phyloP scores from a whole-genome alignment of 495 filamentous ascomycete species.

The Aspergillus campestris region DNA sequence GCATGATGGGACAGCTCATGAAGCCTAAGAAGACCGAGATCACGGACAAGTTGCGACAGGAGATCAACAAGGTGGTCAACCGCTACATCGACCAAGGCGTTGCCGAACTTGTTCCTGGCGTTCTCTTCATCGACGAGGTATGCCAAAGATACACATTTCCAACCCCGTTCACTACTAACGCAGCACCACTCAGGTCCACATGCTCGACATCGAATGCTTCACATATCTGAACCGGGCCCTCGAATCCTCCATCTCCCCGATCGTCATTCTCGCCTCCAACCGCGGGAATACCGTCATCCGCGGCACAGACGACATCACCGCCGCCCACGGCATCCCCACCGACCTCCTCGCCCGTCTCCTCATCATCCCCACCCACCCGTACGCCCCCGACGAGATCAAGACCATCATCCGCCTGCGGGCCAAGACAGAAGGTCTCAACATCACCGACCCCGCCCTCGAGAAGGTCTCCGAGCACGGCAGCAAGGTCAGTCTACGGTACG shows the following conservation, averaged over 20 bases:
- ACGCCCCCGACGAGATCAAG: constrained; percentile 77
- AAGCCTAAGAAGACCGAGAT: constrained; percentile 99
- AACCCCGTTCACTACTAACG: background rate
- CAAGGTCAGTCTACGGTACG: constrained; percentile 83
- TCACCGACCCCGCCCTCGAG: constrained; percentile 75
- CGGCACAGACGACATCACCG: constrained; percentile 71
- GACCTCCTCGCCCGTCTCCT: constrained; percentile 88
- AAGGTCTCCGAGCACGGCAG: constrained; percentile 79
- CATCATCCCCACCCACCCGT: constrained; percentile 88
- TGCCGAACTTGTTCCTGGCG: constrained; percentile 94
- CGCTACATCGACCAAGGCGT: constrained; percentile 97
- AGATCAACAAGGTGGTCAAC: constrained; percentile 98
- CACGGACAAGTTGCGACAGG: constrained; percentile 86
- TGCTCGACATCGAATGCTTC: constrained; percentile 98
- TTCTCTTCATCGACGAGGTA: constrained; percentile 98
- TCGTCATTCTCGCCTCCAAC: constrained; percentile 96
- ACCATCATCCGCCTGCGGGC: constrained; percentile 77
- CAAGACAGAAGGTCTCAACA: constrained; percentile 67
- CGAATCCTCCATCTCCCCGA: constrained; percentile 85
- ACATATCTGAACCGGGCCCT: constrained; percentile 97
- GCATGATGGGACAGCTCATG: constrained; percentile 99
- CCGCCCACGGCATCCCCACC: constrained; percentile 86
- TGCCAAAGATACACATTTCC: constrained; percentile 11
- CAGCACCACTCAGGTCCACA: constrained; percentile 61
- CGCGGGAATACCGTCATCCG: constrained; percentile 84